Evolutionary conservation across 176 grass and related monocot genomes (phyloP), one percentile per base, ranked within the genome.

Genomic region (Phyllostachys edulis): DNA sequence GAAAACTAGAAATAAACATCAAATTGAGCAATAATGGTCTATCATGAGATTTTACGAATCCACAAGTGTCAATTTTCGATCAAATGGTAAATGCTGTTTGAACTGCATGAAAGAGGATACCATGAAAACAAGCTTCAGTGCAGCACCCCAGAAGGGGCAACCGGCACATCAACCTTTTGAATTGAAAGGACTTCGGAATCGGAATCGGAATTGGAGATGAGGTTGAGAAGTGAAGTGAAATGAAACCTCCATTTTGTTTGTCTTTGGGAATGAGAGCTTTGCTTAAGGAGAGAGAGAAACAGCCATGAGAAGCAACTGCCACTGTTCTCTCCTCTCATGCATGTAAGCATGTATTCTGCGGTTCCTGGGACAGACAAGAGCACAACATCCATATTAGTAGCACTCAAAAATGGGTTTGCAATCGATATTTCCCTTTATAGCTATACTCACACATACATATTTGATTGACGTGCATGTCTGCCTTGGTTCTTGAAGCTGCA

Each of bases 381-480:
- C 47, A 73, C 5, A 42, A 8, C 77, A 54, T 54, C 18, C 71
- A 54, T 37, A 10, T 54, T 51, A 66, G 44, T 32, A 72, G 46
- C 44, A 73, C 24, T 10, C 27, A 36, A 36, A 73, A 18, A 54
- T 2, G 5, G 27, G 16, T 54, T 75, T 54, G 16, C 27, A 55
- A 2, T 37, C 17, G 9, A 55, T 37, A 21, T 55, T 38, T 37
- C 27, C 37, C 52, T 32, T n/a, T 47, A 50, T 9, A 55, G 42
- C 7, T 66, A n/a, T 40, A n/a, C 42, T 42, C 67, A 54, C 39
- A 78, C 18, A 54, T 21, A 56, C 34, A 57, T 83, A 75, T 84
- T 77, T 23, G 38, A 42, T 42, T 78, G 66, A 71, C 54, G 41
- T 78, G 83, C 75, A 78, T 66, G 69, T 63, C 72, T 70, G 36